Conservation (phyloP, 2,329 filamentous ascomycete species). For the Cercospora sesami region DNA sequence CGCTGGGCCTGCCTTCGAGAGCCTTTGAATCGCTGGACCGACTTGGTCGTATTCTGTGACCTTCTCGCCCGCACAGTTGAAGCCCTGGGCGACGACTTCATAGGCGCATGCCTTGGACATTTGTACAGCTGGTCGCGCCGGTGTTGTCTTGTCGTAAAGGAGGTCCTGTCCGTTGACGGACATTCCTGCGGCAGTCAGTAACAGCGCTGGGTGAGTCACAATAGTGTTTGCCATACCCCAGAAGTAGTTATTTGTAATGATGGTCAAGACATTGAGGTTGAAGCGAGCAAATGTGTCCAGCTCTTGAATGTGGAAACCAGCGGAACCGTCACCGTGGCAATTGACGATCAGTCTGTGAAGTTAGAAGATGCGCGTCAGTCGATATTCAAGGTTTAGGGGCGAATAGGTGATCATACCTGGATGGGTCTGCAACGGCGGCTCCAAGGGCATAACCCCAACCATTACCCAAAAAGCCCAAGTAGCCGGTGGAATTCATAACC, state of each 20-base stretch:
- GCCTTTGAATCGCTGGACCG: conserved; percentile 36
- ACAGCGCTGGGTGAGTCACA: neutral
- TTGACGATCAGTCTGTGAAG: conserved; percentile 42
- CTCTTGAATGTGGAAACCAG: conserved; percentile 50
- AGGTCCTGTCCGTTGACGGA: conserved; percentile 48
- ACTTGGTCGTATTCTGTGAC: conserved; percentile 37
- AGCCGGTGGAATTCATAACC: conserved; percentile 38
- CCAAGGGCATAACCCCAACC: conserved; percentile 51
- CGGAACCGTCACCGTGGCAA: conserved; percentile 49
- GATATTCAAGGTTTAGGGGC: neutral
- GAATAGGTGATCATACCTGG: neutral
- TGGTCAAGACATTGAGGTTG: conserved; percentile 44
- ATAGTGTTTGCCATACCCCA: conserved; percentile 34
- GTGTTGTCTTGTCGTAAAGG: conserved; percentile 42
- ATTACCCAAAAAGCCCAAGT: conserved; percentile 51
- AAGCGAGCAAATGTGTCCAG: conserved; percentile 49
- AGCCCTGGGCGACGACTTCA: conserved; percentile 46
- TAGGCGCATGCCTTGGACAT: conserved; percentile 40
- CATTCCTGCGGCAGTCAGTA: conserved; percentile 40
- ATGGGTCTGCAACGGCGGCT: conserved; percentile 45
- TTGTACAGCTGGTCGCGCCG: conserved; percentile 36
- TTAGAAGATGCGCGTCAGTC: neutral
- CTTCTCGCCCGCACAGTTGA: conserved; percentile 39
- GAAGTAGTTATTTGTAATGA: conserved; percentile 48
- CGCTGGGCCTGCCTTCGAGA: conserved; percentile 37